Evolutionary conservation across 208 protist genomes (phyloP).

Genomic region (Trypanosoma vivax): DNA sequence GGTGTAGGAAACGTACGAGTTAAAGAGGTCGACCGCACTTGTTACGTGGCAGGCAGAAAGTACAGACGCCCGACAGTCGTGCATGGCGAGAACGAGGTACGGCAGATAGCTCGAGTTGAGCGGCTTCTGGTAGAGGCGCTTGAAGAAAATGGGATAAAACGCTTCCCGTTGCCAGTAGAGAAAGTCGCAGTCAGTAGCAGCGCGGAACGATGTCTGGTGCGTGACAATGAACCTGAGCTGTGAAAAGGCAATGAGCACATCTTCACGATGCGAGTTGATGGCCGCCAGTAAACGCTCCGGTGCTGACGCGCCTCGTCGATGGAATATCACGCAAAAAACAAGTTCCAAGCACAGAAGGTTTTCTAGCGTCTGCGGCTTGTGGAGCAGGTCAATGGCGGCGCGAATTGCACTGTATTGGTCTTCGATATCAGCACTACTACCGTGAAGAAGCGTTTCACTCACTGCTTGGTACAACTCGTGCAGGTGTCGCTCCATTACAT

Average conservation of each 20-base stretch:
- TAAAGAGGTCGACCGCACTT: constrained; percentile 25
- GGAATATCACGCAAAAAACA: constrained; percentile 50
- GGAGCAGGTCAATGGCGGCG: constrained; percentile 60
- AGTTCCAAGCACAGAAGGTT: constrained; percentile 52
- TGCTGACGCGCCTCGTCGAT: constrained; percentile 21
- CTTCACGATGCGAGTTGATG: constrained; percentile 43
- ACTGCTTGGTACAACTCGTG: constrained; percentile 36
- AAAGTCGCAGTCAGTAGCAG: constrained; percentile 74
- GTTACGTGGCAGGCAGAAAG: constrained; percentile 35
- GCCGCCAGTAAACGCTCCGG: constrained; percentile 3
- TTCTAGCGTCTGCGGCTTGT: constrained; percentile 45
- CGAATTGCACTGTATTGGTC: constrained; percentile 61
- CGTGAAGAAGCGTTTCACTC: constrained; percentile 6
- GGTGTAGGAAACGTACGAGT: constrained; percentile 54
- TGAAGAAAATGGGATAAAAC: constrained; percentile 82
- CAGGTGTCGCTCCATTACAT: constrained; percentile 63
- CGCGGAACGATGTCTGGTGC: constrained; percentile 38
- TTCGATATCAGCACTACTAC: constrained; percentile 4
- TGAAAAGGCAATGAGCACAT: constrained; percentile 50
- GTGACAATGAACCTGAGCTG: constrained; percentile 63
- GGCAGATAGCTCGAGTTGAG: constrained; percentile 47
- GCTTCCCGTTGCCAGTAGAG: constrained; percentile 85
- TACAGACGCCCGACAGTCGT: constrained; percentile 34
- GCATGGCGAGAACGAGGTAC: constrained; percentile 65
- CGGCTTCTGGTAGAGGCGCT: constrained; percentile 68